These are phyloP conservation scores for Solanum paucissectum DNA, from an alignment of 257 asterid genomes.

Conservation along the genomic window DNA sequence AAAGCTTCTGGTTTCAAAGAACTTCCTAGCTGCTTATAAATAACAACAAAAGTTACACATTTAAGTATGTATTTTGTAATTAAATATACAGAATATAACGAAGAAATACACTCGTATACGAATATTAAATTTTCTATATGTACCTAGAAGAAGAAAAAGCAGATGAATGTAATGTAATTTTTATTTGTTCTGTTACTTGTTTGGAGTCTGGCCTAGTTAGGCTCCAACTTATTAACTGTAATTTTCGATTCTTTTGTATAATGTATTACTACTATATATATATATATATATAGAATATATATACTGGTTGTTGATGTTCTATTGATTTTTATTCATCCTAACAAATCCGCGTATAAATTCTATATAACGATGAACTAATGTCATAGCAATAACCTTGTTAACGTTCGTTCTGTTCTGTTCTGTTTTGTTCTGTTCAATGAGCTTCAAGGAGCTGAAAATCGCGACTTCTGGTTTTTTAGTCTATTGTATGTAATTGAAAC, in stretches of 20 bases:
- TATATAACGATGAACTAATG: neutral
- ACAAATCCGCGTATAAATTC: neutral
- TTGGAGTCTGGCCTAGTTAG: neutral
- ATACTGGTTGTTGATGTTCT: neutral
- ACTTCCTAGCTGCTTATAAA: neutral
- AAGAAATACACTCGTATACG: neutral
- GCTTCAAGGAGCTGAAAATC: neutral
- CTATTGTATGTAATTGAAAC: neutral
- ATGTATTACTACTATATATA: neutral
- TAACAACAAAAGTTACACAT: neutral
- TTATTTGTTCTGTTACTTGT: neutral
- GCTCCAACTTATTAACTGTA: neutral
- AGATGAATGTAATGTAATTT: neutral
- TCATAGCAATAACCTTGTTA: neutral
- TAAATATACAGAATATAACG: neutral
- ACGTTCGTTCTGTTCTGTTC: neutral
- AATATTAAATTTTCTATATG: neutral
- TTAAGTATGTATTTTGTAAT: neutral
- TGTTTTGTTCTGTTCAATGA: neutral
- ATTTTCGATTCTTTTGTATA: neutral
- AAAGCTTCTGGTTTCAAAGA: neutral
- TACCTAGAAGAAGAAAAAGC: too few species aligned
- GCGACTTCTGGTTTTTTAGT: constrained; percentile 6
- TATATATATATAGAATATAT: neutral
- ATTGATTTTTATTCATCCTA: neutral